Evolutionary conservation across 441 rosid genomes (phyloP), one percentile per base, ranked within the genome.

Genomic region (Kokia cookei): DNA sequence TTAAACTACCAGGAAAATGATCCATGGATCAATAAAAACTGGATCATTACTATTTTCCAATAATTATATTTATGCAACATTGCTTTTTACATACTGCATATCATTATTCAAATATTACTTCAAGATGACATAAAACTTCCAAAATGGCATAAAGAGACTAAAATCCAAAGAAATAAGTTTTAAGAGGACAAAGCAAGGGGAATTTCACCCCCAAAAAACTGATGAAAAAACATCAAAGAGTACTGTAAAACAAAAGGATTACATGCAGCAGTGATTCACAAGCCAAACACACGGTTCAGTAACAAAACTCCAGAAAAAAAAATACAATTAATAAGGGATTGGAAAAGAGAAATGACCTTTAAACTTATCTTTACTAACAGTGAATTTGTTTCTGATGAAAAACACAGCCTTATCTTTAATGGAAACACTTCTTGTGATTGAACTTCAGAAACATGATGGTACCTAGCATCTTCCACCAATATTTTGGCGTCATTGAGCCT

Each of bases 331-430:
- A 64, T 13, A 74, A 64, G 6, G 60, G 43, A 26, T n/a, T 15
- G 19, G 32, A 65, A 57, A 29, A 57, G 27, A 50, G 14, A 62
- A 74, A 73, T 73, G 26, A 86, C 86, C 77, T 83, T 80, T 80
- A 78, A 75, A 79, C 75, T 65, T 37, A 86, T 80, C 76, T 77
- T 82, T 51, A 83, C 84, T 65, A 80, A 69, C 77, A 86, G 74
- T 12, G 80, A 73, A 63, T 78, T 80, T 58, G 83, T 75, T 77
- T 78, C 86, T 63, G 72, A 32, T 22, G 69, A 68, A 77, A 78
- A 79, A 66, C 84, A 80, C 69, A 85, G 79, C 76, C 84, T 75
- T 64, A 85, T 78, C 71, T 80, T 84, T 65, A 85, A 73, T 15
- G 85, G 77, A 78, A 83, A 83, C 60, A 82, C 78, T 27, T 83